Evolutionary conservation across 441 rosid species (phyloP), one percentile per base, ranked within the genome.

Genomic region (Bocquillonia castaneifolia): DNA sequence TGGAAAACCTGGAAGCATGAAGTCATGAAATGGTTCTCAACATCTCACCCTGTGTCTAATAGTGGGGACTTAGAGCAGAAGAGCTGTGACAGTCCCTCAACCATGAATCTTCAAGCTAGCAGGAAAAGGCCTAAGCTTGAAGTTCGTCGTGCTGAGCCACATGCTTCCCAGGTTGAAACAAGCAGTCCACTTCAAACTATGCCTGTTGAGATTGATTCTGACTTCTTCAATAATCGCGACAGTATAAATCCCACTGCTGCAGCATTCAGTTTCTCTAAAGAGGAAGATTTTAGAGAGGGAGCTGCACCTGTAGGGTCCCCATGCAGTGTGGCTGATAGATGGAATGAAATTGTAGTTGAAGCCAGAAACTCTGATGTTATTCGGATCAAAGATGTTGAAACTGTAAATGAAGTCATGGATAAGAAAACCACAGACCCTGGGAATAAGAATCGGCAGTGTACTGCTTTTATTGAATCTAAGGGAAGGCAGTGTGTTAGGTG

Each of bases 1-100:
- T 88, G 99, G 98, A 92, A 85, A 91, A 88, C 96, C 59, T 95
- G 99, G 98, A 95, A 95, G 84, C 95, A 89, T 59, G 99, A 95
- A 70, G 84, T 86, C 34, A 86, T 83, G 76, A 95, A 88, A 81
- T 86, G 83, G 92, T 92, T 92, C 76, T 86, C 91, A 6, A 81
- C 81, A 28, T 85, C 98, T 61, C 83, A 79, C 39, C 77, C 82
- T n/a, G 31, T 70, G 37, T 64, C 85, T 63, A 70, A 37, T 66
- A 75, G 76, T 40, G 86, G 79, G 48, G 86, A 89, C 62, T 28
- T 61, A 10, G 84, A 80, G 63, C 87, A 67, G 42, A 77, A 55
- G 58, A 76, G 71, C 67, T 74, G 71, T 73, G 79, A 80, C 66
- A 80, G 78, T 68, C 69, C 83, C 70, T 77, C 84, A 52, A 70